A percentile compares a stretch with the other conserved stretches of the same genome.
phyloP scores from a whole-genome alignment of 306 rosid species.

The Prunus fruticosa region DNA sequence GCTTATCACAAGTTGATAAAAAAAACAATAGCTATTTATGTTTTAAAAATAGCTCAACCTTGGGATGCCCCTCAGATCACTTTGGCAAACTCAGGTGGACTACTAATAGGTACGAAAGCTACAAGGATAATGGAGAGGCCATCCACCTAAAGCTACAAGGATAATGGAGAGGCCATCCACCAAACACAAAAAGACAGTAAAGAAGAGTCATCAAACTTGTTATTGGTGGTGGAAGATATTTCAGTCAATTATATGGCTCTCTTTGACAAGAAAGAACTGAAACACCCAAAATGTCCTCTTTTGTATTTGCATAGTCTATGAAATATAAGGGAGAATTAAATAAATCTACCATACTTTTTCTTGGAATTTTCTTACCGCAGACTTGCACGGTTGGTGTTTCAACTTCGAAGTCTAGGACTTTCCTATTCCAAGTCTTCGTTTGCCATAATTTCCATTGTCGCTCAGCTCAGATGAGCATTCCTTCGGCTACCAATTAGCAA shows the following conservation, averaged over 20 bases:
- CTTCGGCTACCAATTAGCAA: background rate
- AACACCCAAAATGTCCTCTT: background rate
- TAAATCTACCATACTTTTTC: background rate
- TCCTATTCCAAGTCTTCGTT: background rate
- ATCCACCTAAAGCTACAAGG: too few relatives aligned
- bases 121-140: too few relatives aligned
- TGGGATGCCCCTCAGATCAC: too few relatives aligned
- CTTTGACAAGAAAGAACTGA: background rate
- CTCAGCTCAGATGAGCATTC: background rate
- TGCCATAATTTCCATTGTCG: background rate
- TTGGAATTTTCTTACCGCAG: background rate
- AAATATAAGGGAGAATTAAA: background rate
- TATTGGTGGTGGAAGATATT: background rate
- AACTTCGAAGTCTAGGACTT: background rate
- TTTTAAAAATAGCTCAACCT: too few relatives aligned
- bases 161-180: too few relatives aligned
- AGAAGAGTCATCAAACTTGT: background rate
- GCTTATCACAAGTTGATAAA: too few relatives aligned
- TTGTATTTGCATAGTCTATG: background rate
- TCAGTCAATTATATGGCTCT: background rate
- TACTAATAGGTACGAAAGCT: too few relatives aligned
- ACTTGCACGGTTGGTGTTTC: background rate
- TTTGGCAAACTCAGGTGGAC: too few relatives aligned
- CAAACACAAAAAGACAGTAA: background rate
- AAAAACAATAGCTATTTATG: too few relatives aligned